Evolutionary conservation across 208 protist species (phyloP).

Genomic region (Trypanosoma cruzi): DNA sequence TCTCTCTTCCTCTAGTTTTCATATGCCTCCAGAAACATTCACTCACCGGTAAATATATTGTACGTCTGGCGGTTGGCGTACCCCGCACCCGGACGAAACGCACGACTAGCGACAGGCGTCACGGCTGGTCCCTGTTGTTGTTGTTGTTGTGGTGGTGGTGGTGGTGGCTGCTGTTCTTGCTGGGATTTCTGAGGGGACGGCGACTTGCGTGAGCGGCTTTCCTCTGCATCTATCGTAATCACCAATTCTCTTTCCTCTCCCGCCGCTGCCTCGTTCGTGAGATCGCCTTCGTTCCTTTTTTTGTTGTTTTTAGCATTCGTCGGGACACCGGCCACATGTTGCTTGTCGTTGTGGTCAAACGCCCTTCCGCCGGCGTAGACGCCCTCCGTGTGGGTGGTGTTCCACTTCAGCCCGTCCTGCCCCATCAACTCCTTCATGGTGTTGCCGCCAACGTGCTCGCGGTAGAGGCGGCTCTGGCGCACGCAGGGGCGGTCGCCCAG

Average conservation of each 20-base stretch:
- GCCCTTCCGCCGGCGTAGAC: slow-evolving; percentile 70
- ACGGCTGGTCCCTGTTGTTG: background rate
- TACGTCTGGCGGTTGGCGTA: slow-evolving; percentile 86
- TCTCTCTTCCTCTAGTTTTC: background rate
- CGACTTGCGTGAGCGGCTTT: background rate
- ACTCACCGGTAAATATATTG: slow-evolving; percentile 87
- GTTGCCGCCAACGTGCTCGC: slow-evolving; percentile 80
- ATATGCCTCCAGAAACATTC: slow-evolving; percentile 1
- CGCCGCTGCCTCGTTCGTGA: slow-evolving; percentile 13
- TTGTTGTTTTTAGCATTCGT: background rate
- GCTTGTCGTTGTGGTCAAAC: slow-evolving; percentile 63
- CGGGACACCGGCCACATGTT: background rate
- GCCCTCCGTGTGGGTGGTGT: slow-evolving; percentile 75
- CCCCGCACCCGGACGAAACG: slow-evolving; percentile 66
- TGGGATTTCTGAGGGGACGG: too few relatives aligned
- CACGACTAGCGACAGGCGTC: slow-evolving; percentile 38
- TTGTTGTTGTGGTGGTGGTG: slow-evolving; percentile 1
- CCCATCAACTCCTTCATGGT: slow-evolving; percentile 88
- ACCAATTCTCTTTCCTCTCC: slow-evolving; percentile 9
- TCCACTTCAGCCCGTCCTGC: slow-evolving; percentile 79
- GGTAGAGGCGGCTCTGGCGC: slow-evolving; percentile 82
- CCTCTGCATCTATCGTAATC: slow-evolving; percentile 24
- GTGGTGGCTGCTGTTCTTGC: slow-evolving; percentile 25
- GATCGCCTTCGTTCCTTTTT: slow-evolving; percentile 22
- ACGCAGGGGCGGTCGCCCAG: slow-evolving; percentile 88